Conservation (phyloP, 2,329 filamentous ascomycete species). For the Leptographium procerum region DNA sequence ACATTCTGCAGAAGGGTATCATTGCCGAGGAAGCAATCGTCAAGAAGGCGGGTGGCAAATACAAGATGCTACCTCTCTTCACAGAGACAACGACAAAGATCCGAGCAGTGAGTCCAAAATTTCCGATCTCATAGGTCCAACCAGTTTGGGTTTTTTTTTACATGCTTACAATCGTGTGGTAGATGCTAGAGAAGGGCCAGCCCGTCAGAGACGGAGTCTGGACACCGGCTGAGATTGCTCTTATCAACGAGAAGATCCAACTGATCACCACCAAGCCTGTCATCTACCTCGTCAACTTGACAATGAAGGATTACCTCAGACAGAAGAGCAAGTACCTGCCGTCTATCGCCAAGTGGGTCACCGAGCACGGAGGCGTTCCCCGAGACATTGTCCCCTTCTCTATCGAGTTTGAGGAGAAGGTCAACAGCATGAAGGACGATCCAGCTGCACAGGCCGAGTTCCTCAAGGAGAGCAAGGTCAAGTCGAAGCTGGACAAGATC, state of each 20-base stretch:
- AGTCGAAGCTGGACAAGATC: constrained; percentile 29
- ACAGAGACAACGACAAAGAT: constrained; percentile 31
- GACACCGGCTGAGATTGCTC: constrained; percentile 29
- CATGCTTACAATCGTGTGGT: constrained; percentile 3
- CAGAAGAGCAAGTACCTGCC: constrained; percentile 35
- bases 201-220: constrained; percentile 30
- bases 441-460: constrained; percentile 22
- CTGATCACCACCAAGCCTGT: constrained; percentile 33
- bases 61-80: constrained; percentile 33
- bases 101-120: constrained; percentile 15
- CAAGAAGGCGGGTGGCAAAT: constrained; percentile 30
- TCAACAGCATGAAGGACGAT: constrained; percentile 27
- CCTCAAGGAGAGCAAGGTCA: constrained; percentile 28
- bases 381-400: constrained; percentile 32
- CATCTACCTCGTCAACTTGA: constrained; percentile 34
- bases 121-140: not conserved
- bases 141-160: not conserved
- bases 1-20: constrained; percentile 27
- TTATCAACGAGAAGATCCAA: constrained; percentile 34
- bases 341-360: constrained; percentile 32
- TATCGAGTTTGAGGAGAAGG: constrained; percentile 33
- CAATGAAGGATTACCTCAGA: constrained; percentile 34
- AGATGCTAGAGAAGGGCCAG: constrained; percentile 28
- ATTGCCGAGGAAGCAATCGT: constrained; percentile 28
- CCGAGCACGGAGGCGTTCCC: constrained; percentile 28